These are phyloP conservation scores for Pythium aphanidermatum DNA, from an alignment of 352 stramenopile genomes.

Conservation along the genomic window DNA sequence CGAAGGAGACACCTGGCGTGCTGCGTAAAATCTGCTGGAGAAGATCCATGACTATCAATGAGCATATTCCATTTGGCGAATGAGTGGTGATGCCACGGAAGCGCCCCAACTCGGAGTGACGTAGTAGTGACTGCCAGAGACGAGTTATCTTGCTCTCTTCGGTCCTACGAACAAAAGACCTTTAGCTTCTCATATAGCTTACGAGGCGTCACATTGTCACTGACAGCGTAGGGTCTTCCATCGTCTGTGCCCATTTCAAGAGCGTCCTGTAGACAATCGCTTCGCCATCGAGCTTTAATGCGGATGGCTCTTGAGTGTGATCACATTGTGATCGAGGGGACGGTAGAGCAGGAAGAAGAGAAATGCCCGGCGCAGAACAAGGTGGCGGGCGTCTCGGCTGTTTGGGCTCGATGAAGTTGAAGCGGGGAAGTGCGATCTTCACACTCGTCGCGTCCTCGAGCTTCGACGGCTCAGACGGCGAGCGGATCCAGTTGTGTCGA, in stretches of 20 bases:
- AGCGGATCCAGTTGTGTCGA: neutral
- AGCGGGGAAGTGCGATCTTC: constrained; percentile 34
- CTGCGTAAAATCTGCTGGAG: constrained; percentile 30
- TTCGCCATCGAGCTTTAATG: constrained; percentile 1
- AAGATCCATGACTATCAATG: constrained; percentile 48
- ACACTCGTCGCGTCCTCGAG: constrained; percentile 22
- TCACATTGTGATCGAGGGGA: neutral
- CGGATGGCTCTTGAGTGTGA: neutral
- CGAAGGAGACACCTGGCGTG: constrained; percentile 23
- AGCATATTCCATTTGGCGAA: constrained; percentile 47
- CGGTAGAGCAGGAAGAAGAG: constrained; percentile 2
- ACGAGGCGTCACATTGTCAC: too few relatives aligned
- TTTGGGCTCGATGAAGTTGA: constrained; percentile 61
- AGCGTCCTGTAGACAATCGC: constrained; percentile 16
- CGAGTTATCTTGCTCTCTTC: constrained; percentile 45
- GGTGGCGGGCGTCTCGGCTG: neutral
- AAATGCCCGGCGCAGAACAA: neutral
- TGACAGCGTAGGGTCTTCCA: constrained; percentile 16
- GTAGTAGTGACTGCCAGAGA: constrained; percentile 51
- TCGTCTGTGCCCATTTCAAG: constrained; percentile 2
- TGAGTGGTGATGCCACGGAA: constrained; percentile 22
- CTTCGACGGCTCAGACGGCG: constrained; percentile 2
- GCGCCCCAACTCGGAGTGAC: constrained; percentile 48
- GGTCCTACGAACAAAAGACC: constrained; percentile 10
- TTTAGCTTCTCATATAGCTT: too few relatives aligned